These are phyloP conservation scores for Boletus edulis DNA, from an alignment of 768 basidiomycete species.

Conservation along the genomic window DNA sequence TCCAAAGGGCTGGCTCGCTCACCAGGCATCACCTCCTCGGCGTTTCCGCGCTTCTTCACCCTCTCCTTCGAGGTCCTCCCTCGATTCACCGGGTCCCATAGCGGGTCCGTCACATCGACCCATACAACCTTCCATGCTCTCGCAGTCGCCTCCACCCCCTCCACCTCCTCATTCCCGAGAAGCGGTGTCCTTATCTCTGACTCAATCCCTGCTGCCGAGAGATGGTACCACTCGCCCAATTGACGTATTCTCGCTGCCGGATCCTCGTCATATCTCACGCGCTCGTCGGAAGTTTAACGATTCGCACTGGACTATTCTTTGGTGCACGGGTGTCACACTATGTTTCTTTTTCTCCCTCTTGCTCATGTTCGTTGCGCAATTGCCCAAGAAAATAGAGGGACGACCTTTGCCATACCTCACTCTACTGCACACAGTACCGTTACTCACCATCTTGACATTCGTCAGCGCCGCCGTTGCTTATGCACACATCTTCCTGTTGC, in stretches of 20 bases:
- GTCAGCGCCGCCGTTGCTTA: constrained; percentile 72
- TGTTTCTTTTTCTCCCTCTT: constrained; percentile 65
- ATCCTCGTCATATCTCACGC: constrained; percentile 65
- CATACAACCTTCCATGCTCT: constrained; percentile 32
- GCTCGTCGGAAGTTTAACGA: constrained; percentile 73
- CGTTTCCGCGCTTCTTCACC: constrained; percentile 42
- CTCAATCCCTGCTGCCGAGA: constrained; percentile 74
- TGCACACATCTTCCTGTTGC: constrained; percentile 69
- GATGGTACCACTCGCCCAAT: constrained; percentile 63
- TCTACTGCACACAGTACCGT: constrained; percentile 72
- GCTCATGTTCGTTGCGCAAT: constrained; percentile 56
- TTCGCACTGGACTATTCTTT: constrained; percentile 65
- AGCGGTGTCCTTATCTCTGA: constrained; percentile 64
- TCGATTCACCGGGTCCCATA: constrained; percentile 35
- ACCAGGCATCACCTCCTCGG: constrained; percentile 63
- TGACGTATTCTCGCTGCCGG: constrained; percentile 75
- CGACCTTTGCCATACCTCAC: constrained; percentile 58
- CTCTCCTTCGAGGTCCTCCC: constrained; percentile 32
- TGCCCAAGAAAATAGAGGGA: constrained; percentile 33
- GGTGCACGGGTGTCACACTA: constrained; percentile 55
- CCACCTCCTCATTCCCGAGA: constrained; percentile 44
- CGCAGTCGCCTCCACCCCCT: constrained; percentile 36
- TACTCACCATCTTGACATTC: constrained; percentile 70
- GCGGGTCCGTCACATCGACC: constrained; percentile 28
- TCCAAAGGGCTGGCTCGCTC: constrained; percentile 67